Conservation (phyloP, 148 eudicot species). For the Rhododendron kiyosumense region DNA sequence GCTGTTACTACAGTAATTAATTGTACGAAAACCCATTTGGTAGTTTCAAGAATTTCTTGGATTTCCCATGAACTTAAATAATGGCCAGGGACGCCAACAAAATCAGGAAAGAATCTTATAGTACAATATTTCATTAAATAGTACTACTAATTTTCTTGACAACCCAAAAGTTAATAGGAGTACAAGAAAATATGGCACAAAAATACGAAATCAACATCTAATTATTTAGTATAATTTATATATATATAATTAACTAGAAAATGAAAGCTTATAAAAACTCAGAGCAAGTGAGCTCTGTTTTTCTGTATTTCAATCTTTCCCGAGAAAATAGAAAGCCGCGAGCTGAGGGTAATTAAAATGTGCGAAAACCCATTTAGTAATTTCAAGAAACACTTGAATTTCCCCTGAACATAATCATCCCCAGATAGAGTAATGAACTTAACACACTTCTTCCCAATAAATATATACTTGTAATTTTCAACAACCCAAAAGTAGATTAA, state of each 20-base stretch:
- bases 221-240: too few relatives aligned
- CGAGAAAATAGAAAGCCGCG: conserved; percentile 14
- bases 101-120: neutral
- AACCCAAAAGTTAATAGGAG: neutral
- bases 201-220: neutral
- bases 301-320: neutral
- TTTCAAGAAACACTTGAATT: conserved; percentile 19
- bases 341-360: neutral
- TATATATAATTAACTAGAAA: too few relatives aligned
- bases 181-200: neutral
- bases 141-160: too few relatives aligned
- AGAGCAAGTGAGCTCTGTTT: conserved; percentile 10
- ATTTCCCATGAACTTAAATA: neutral
- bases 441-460: neutral
- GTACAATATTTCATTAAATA: neutral
- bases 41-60: conserved; percentile 21
- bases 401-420: neutral
- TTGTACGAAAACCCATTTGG: neutral
- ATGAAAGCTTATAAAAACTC: conserved; percentile 10
- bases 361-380: neutral
- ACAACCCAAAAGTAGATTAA: neutral
- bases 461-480: neutral
- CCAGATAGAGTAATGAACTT: neutral
- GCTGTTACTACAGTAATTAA: neutral
- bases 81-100: neutral